Evolutionary conservation across 352 stramenopile species (phyloP).

Genomic region (Globisporangium carolinianum): DNA sequence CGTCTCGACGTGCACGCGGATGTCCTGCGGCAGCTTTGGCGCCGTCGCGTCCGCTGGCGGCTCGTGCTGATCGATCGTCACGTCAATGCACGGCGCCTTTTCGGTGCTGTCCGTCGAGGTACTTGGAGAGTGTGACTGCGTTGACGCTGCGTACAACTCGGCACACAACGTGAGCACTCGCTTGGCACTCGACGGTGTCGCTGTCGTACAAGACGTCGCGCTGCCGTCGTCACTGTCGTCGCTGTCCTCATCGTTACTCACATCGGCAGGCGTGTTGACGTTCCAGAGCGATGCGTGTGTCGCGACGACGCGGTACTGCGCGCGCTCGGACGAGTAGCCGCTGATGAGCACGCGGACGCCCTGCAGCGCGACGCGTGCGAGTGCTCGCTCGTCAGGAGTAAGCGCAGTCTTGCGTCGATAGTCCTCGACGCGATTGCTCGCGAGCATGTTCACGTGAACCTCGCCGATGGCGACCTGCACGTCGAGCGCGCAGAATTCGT

Average conservation of each 20-base stretch:
- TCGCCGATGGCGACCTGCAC: conserved; percentile 42
- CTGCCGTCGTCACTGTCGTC: neutral
- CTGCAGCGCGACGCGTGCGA: conserved; percentile 39
- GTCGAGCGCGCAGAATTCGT: conserved; percentile 39
- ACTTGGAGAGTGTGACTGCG: neutral
- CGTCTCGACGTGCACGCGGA: conserved; percentile 54
- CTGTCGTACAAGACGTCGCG: too few relatives aligned
- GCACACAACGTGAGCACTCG: conserved; percentile 25
- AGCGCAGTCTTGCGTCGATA: conserved; percentile 11
- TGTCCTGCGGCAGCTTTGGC: conserved; percentile 20
- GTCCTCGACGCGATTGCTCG: conserved; percentile 7
- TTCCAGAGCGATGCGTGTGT: conserved; percentile 40
- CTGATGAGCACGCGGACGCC: conserved; percentile 26
- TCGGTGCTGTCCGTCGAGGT: neutral
- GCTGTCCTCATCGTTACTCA: neutral
- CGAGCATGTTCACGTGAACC: conserved; percentile 28
- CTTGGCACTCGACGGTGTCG: neutral
- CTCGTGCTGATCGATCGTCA: conserved; percentile 37
- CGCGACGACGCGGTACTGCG: conserved; percentile 37
- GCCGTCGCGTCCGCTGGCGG: conserved; percentile 5
- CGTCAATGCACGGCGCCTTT: conserved; percentile 21
- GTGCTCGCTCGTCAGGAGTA: conserved; percentile 18
- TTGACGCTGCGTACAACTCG: conserved; percentile 21
- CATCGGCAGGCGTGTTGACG: conserved; percentile 23
- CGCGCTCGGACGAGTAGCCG: conserved; percentile 41